Percentiles rank a stretch among this genome's conserved stretches.
Conservation (phyloP, 495 filamentous ascomycete species). For the Neurospora terricola region DNA sequence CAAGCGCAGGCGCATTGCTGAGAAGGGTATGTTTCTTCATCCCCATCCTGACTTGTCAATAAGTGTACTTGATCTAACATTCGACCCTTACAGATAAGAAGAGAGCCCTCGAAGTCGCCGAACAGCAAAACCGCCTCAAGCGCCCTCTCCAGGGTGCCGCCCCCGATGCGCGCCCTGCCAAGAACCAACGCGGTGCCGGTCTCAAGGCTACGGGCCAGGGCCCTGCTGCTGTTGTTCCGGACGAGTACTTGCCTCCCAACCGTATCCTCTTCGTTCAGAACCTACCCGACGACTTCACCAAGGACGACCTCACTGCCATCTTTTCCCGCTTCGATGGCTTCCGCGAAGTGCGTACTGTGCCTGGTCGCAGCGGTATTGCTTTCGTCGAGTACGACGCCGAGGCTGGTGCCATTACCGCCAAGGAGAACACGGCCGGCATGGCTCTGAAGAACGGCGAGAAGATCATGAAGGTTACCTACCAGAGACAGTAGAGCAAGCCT, state of each 20-base stretch:
- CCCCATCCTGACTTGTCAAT: neutral
- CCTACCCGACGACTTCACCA: constrained; percentile 75
- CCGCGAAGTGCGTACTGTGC: constrained; percentile 81
- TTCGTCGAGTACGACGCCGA: constrained; percentile 95
- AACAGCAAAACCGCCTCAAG: constrained; percentile 76
- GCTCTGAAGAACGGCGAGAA: constrained; percentile 58
- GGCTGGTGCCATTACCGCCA: constrained; percentile 81
- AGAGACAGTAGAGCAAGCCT: constrained; percentile 55
- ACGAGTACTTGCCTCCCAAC: constrained; percentile 96
- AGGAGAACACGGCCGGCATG: constrained; percentile 92
- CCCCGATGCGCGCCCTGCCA: constrained; percentile 53
- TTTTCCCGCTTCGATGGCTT: constrained; percentile 92
- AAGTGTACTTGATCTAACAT: neutral
- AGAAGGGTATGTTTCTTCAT: constrained; percentile 60
- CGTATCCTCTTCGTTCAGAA: constrained; percentile 96
- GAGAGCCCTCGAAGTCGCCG: constrained; percentile 74
- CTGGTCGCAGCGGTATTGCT: constrained; percentile 78
- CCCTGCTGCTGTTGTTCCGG: constrained; percentile 71
- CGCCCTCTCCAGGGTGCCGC: constrained; percentile 48
- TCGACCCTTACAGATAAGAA: constrained; percentile 59
- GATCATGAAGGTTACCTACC: constrained; percentile 76
- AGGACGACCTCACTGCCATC: constrained; percentile 65
- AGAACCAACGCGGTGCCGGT: constrained; percentile 64
- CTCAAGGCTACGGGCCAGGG: constrained; percentile 68
- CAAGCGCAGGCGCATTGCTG: constrained; percentile 74